Base-by-base conservation (phyloP, 371 early-diverging fungal species). In the Apophysomyces variabilis region DNA sequence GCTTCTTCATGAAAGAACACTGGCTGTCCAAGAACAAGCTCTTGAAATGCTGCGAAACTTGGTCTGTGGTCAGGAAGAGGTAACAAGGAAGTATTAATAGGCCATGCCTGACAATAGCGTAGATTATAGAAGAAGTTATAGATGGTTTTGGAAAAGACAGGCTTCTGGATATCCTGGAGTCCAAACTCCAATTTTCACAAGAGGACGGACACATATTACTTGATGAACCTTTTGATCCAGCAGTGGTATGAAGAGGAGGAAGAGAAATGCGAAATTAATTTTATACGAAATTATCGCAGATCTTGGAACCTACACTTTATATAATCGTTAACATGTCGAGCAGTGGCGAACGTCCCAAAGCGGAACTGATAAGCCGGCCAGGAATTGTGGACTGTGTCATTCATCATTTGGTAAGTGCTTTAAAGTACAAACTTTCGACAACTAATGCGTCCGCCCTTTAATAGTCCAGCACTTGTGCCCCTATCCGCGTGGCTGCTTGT, bases 31-130 rank as follows among this genome's bases (percentile, higher is more conserved):
- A 74, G 92, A 92, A 68, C 93, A 96, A 62, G 90, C 93, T 0
- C 68, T 96, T 5, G 90, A 88, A 67, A 80, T 94, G 26, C 76
- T 94, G 0, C 78, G 96, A 11, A 96, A 96, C 69, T 77, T 95
- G 12, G 92, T 86, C 0, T 90, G 88, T 66, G 89, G 86, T 5
- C 83, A 84, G 39, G 83, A 84, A 50, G 69, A 76, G 65, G 86
- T 87, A 83, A 67, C 46, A 1, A 46, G 60, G 65, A 61, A 41
- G 4, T 21, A n/a, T 7, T 16, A 9, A 11, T 50, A 21, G 4
- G 3, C 11, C 2, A 13, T 45, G 6, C 16, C 46, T 26, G 32
- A 26, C 32, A 26, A 26, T 26, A 3, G 32, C 32, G 32, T 72
- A 85, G 70, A 91, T 91, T 67, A 87, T 94, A 64, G 87, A 90